Base-by-base conservation (phyloP, 768 basidiomycete genomes). In the Amanita polypyramis region DNA sequence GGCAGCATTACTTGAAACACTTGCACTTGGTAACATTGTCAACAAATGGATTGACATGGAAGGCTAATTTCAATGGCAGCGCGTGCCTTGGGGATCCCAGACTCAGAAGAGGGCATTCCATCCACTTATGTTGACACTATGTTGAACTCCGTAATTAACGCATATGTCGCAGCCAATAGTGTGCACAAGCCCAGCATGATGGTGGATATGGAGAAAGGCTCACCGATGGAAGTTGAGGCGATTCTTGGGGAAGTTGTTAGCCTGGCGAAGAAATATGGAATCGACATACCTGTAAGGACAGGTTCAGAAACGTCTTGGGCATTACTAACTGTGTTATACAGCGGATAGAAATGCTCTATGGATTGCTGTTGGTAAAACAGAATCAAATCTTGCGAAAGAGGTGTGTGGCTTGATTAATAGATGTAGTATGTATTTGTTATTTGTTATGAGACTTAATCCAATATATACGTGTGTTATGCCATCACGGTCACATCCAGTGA, bases 191-290 rank as follows among this genome's bases (percentile, higher is more conserved):
- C 78, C 3, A 82, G 81, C 55, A 83, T 83, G 79, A 64, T 81
- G 29, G 65, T 82, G 4, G 81, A 83, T 56, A 65, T 66, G 17
- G 66, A 74, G 55, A 70, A 65, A 41, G 74, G 71, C 2, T 66
- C 66, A 45, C 79, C 82, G 33, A 73, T 82, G 51, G 82, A 85
- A 62, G 74, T 84, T 1, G 82, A 84, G 57, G 78, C 73, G 10
- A 78, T 84, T 35, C 50, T 83, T 3, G 82, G 83, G 0, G 74
- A 80, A 51, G 72, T 81, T 2, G 74, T 81, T 17, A 60, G 75
- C 36, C 64, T 77, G 64, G 80, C 74, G 0, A 67, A 62, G 54
- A 63, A 67, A 41, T 56, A 59, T 19, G 63, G 65, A 7, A 68
- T 80, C 3, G 58, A 66, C 10, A 59, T 77, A 30, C 79, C 79